A percentile compares a stretch with the other conserved stretches of the same genome.
phyloP scores from a whole-genome alignment of 306 rosid genomes.

The Glycine soja region DNA sequence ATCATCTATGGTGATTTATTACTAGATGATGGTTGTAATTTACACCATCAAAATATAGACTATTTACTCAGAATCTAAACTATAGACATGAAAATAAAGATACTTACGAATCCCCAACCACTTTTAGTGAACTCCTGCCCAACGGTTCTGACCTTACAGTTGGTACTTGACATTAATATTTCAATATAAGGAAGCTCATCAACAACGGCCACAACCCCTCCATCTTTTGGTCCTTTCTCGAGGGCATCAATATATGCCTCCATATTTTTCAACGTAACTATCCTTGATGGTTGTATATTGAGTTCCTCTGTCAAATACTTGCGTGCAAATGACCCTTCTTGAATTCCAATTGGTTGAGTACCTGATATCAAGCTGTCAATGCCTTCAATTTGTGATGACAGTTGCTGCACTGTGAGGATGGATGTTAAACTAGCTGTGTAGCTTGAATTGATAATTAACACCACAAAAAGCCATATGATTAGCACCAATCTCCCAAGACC shows the following conservation, averaged over 20 bases:
- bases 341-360: conserved; percentile 81
- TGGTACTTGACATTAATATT: conserved; percentile 66
- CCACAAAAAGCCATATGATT: conserved; percentile 94
- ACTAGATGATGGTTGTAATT: too few relatives aligned
- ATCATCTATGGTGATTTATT: too few relatives aligned
- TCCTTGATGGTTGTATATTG: conserved; percentile 76
- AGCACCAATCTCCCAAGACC: conserved; percentile 88
- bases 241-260: conserved; percentile 67
- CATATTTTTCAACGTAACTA: conserved; percentile 62
- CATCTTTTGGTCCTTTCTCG: conserved; percentile 67
- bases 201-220: conserved; percentile 90
- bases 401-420: conserved; percentile 92
- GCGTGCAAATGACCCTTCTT: conserved; percentile 82
- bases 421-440: conserved; percentile 99
- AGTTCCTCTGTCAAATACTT: conserved; percentile 82
- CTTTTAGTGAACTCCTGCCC: conserved; percentile 93
- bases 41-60: neutral
- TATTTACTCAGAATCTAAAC: too few relatives aligned
- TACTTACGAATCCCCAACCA: conserved; percentile 98
- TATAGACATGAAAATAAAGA: conserved; percentile 17
- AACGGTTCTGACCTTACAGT: conserved; percentile 82
- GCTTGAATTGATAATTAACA: conserved; percentile 94
- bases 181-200: conserved; percentile 97
- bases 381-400: conserved; percentile 82
- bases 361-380: conserved; percentile 81